Evolutionary conservation across 2,329 filamentous ascomycete species (phyloP), one percentile per base, ranked within the genome.

Genomic region (Metarhizium brunneum): DNA sequence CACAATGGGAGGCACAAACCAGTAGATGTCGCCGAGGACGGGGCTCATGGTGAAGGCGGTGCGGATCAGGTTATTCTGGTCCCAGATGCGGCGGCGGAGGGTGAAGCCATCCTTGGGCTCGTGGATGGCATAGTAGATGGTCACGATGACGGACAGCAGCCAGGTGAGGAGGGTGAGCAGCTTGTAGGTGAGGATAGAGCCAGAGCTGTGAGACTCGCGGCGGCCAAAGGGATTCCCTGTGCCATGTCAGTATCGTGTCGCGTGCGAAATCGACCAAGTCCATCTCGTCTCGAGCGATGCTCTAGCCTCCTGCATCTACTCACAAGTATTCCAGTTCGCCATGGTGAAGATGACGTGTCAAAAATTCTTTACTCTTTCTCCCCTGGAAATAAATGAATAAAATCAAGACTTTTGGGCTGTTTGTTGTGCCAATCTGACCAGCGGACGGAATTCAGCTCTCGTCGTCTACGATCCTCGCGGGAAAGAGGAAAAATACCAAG

Each of bases 1-100:
- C 20, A 54, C 63, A 60, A 71, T 16, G 32, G 16, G n/a, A 35
- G 32, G 14, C 25, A 54, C 64, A 60, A 71, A 88, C 88, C 89
- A 95, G 79, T 92, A 96, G 61, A 95, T 82, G 58, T 81, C 79
- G 35, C 76, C 73, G 59, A 85, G 80, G 63, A 78, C 65, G 29
- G 79, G 76, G 72, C 88, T 91, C 72, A 91, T 78, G 50, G 85
- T 84, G 70, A 95, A 95, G 8, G 87, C 86, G 7, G 88, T 92
- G 40, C 73, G 76, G 62, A 83, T 81, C 53, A 76, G 73, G 56
- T 77, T 72, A 67, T 91, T 91, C 71, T 90, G 85, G 55, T 82
- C 82, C 85, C 86, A 92, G 68, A 95, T 88, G 57, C 80, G 85
- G 60, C 80, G 78, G 58, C 81, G 78, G 59, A 78, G 72, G 61